These are phyloP conservation scores for Pseudopithomyces maydicus DNA, from an alignment of 2,329 filamentous ascomycete species.

Conservation along the genomic window DNA sequence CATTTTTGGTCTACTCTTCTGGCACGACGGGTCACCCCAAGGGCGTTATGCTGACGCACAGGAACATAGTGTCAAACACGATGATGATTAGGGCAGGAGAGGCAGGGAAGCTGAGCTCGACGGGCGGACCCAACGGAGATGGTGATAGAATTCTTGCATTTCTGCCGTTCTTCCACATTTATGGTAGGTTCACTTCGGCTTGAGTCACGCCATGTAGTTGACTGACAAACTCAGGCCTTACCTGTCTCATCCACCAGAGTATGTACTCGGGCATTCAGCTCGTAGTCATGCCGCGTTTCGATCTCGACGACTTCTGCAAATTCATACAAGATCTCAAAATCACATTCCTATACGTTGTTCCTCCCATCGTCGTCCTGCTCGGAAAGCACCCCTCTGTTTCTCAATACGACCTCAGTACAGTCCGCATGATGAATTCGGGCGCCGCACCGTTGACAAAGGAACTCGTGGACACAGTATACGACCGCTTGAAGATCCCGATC, in stretches of 20 bases:
- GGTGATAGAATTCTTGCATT: constrained; percentile 78
- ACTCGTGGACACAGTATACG: constrained; percentile 76
- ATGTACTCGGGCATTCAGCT: constrained; percentile 69
- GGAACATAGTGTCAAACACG: constrained; percentile 78
- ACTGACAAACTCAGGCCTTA: constrained; percentile 59
- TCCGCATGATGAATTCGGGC: constrained; percentile 86
- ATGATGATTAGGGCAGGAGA: constrained; percentile 50
- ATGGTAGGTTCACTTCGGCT: constrained; percentile 59
- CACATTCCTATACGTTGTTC: constrained; percentile 81
- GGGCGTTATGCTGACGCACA: constrained; percentile 84
- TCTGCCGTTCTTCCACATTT: constrained; percentile 90
- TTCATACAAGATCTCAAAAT: constrained; percentile 76
- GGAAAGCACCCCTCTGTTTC: constrained; percentile 78
- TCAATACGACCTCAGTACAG: constrained; percentile 77
- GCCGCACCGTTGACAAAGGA: constrained; percentile 84
- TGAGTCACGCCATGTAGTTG: background rate
- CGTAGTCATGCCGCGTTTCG: constrained; percentile 79
- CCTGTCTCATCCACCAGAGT: constrained; percentile 71
- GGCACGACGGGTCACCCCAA: constrained; percentile 93
- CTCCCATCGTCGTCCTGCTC: constrained; percentile 80
- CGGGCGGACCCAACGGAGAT: constrained; percentile 63
- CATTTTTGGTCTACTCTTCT: constrained; percentile 85
- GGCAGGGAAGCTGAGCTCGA: constrained; percentile 59
- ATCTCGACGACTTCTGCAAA: constrained; percentile 77
- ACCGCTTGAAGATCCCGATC: constrained; percentile 75